These are phyloP conservation scores for Hymenoscyphus scutula DNA, from an alignment of 2,329 filamentous ascomycete species.

Conservation along the genomic window DNA sequence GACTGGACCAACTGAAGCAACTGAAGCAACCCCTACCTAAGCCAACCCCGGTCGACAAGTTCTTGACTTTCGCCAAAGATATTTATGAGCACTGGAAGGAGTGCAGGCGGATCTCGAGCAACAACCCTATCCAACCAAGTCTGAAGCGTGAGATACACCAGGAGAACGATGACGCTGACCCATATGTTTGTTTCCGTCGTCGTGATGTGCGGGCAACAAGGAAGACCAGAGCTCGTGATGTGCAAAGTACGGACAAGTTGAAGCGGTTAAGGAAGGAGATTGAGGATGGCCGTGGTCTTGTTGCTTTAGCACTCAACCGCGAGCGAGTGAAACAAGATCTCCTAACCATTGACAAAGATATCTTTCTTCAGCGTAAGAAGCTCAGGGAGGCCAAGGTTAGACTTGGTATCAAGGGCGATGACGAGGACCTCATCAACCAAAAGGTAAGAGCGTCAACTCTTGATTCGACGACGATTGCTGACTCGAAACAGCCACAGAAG, in stretches of 20 bases:
- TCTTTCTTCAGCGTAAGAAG: conserved; percentile 79
- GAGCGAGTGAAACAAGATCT: conserved; percentile 78
- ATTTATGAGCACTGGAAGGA: conserved; percentile 90
- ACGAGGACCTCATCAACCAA: conserved; percentile 85
- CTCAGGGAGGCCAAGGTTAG: conserved; percentile 88
- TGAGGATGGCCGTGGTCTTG: conserved; percentile 80
- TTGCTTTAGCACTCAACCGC: conserved; percentile 74
- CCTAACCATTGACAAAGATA: conserved; percentile 68
- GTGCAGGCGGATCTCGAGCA: conserved; percentile 63
- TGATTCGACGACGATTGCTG: conserved; percentile 25
- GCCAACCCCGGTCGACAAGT: conserved; percentile 48
- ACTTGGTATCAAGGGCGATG: conserved; percentile 85
- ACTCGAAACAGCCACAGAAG: conserved; percentile 59
- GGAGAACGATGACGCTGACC: conserved; percentile 92
- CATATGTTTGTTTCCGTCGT: conserved; percentile 95
- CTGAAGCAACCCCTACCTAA: too few relatives aligned
- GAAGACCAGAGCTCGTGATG: conserved; percentile 91
- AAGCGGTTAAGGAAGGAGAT: conserved; percentile 88
- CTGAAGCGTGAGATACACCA: conserved; percentile 94
- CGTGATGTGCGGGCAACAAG: conserved; percentile 91
- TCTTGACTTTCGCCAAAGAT: conserved; percentile 62
- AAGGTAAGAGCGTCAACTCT: conserved; percentile 61
- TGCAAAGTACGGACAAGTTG: conserved; percentile 90
- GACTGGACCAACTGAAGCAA: too few relatives aligned
- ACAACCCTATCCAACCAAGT: conserved; percentile 69